A percentile compares a stretch with the other conserved stretches of the same genome.
Evolutionary conservation across 2,329 filamentous ascomycete genomes (phyloP).

Genomic region (Clonostachys solani): DNA sequence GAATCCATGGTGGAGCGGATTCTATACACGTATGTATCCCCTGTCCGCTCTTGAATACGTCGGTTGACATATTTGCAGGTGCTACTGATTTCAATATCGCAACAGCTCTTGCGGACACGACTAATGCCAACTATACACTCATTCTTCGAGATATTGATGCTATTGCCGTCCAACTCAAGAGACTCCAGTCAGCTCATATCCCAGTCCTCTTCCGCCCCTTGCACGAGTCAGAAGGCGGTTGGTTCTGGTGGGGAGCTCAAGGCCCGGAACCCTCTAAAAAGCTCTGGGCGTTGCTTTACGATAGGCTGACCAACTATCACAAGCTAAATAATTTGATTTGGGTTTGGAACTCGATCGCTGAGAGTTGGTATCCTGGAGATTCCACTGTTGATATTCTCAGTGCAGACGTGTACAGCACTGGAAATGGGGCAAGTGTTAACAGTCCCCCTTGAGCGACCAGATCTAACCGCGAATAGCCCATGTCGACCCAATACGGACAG

Average conservation of each 20-base stretch:
- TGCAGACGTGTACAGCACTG: slow-evolving; percentile 38
- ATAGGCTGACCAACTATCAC: slow-evolving; percentile 37
- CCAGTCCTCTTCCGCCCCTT: slow-evolving; percentile 42
- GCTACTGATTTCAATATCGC: slow-evolving; percentile 42
- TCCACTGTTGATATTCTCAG: slow-evolving; percentile 38
- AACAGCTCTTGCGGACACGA: slow-evolving; percentile 31
- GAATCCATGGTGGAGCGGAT: slow-evolving; percentile 40
- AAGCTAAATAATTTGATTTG: slow-evolving; percentile 42
- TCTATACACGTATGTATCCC: slow-evolving; percentile 31
- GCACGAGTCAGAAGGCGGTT: slow-evolving; percentile 44
- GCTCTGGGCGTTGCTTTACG: slow-evolving; percentile 35
- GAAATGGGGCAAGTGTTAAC: slow-evolving; percentile 29
- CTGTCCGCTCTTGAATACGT: no score
- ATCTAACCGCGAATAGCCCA: slow-evolving; percentile 17
- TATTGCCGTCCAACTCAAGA: slow-evolving; percentile 39
- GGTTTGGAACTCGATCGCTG: slow-evolving; percentile 41
- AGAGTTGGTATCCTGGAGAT: slow-evolving; percentile 42
- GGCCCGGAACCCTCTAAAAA: slow-evolving; percentile 38
- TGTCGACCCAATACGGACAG: slow-evolving; percentile 35
- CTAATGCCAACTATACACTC: slow-evolving; percentile 39
- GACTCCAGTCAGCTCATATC: slow-evolving; percentile 33
- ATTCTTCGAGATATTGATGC: slow-evolving; percentile 42
- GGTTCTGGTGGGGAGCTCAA: slow-evolving; percentile 50
- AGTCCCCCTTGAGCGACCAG: neutral
- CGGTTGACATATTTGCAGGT: no score